Evolutionary conservation across 305 asterid species (phyloP).

Genomic region (Solanum chacoense): DNA sequence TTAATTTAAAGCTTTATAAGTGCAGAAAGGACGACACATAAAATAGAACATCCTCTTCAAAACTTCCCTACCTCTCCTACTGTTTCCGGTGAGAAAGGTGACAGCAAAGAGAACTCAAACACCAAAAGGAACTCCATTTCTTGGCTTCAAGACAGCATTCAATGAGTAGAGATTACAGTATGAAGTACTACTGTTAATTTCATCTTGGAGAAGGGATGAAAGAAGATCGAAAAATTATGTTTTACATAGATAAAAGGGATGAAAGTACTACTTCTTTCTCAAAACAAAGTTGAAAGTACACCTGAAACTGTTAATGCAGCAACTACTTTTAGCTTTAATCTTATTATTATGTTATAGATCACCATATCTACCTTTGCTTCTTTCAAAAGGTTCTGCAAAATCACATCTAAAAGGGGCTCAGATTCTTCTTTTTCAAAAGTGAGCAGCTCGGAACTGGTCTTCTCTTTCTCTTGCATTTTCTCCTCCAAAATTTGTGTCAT

Average conservation of each 20-base stretch:
- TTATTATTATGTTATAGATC: not conserved
- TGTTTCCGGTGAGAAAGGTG: not conserved
- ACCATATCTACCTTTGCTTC: constrained; percentile 44
- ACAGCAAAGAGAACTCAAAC: not conserved
- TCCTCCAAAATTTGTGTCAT: constrained; percentile 53
- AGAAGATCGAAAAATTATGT: not conserved
- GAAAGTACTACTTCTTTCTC: not conserved
- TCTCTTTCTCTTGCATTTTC: constrained; percentile 21
- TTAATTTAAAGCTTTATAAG: not conserved
- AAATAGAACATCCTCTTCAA: not conserved
- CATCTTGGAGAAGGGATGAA: not conserved
- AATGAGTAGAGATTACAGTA: not conserved
- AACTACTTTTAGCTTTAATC: not conserved
- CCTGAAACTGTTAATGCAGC: not conserved
- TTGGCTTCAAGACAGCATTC: not conserved
- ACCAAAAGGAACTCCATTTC: not conserved
- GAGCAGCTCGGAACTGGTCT: constrained; percentile 21
- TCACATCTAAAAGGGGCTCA: constrained; percentile 60
- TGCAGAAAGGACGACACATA: not conserved
- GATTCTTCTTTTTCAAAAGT: constrained; percentile 22
- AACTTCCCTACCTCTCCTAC: not conserved
- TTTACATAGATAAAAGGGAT: not conserved
- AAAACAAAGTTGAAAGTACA: not conserved
- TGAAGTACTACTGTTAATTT: not conserved
- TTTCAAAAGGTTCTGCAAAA: constrained; percentile 61